Conservation (phyloP, 345 rosid genomes). For the Dimocarpus longan region DNA sequence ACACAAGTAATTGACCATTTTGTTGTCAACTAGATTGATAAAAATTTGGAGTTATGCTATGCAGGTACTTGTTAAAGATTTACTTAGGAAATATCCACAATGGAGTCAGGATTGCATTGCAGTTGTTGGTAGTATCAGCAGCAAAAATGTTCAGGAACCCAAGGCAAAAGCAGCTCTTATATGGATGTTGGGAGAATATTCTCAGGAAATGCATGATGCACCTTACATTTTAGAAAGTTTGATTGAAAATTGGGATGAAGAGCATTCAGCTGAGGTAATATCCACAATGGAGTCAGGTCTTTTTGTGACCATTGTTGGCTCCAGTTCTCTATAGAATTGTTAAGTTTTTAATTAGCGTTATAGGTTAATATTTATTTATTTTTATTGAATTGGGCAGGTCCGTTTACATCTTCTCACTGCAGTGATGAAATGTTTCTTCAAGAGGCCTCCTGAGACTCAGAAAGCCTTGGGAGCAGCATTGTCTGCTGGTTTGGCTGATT, state of each 20-base stretch:
- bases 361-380: conserved; percentile 14
- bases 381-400: conserved; percentile 58
- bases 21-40: conserved; percentile 9
- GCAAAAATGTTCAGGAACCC: conserved; percentile 88
- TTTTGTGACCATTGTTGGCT: conserved; percentile 11
- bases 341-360: conserved; percentile 14
- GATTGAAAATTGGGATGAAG: conserved; percentile 93
- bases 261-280: conserved; percentile 95
- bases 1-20: background rate
- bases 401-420: conserved; percentile 96
- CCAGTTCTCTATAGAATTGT: background rate
- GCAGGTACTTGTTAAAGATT: conserved; percentile 97
- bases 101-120: conserved; percentile 99
- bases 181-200: conserved; percentile 99
- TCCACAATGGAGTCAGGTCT: no score
- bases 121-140: conserved; percentile 98
- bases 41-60: conserved; percentile 20
- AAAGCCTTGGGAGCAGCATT: conserved; percentile 84
- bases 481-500: conserved; percentile 84
- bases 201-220: conserved; percentile 97
- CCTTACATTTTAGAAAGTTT: conserved; percentile 89
- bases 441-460: conserved; percentile 96
- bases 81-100: conserved; percentile 95
- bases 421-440: conserved; percentile 92
- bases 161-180: conserved; percentile 97